A percentile compares a stretch with the other conserved stretches of the same genome.
Evolutionary conservation across 768 basidiomycete genomes (phyloP).

Genomic region (Peribolospora baueri): DNA sequence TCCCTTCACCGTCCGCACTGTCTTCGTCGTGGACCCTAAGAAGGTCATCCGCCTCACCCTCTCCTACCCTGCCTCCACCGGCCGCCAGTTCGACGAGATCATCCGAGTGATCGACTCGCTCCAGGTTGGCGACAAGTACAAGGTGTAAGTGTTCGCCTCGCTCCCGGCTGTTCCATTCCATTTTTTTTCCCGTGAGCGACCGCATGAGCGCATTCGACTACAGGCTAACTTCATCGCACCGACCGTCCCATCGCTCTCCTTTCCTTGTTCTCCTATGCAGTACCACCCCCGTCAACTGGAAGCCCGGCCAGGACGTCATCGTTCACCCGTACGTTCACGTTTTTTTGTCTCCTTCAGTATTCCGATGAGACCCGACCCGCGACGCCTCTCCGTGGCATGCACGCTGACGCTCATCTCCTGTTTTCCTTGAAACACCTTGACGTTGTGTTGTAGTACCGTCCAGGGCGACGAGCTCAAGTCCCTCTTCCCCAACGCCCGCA

Average conservation of each 20-base stretch:
- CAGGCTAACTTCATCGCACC: constrained; percentile 28
- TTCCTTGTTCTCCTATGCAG: constrained; percentile 23
- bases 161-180: neutral
- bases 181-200: constrained; percentile 1
- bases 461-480: constrained; percentile 69
- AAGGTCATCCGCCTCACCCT: constrained; percentile 75
- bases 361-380: neutral
- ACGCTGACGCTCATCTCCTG: neutral
- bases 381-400: no score
- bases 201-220: constrained; percentile 2
- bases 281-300: constrained; percentile 88
- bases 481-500: constrained; percentile 59
- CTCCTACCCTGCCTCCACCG: constrained; percentile 84
- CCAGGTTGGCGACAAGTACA: constrained; percentile 41
- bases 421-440: constrained; percentile 18
- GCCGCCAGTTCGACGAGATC: constrained; percentile 68
- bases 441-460: constrained; percentile 22
- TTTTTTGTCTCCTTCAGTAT: neutral
- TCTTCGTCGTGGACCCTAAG: constrained; percentile 92
- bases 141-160: constrained; percentile 14
- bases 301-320: constrained; percentile 77
- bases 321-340: constrained; percentile 33
- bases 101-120: constrained; percentile 67
- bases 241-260: constrained; percentile 18
- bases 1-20: constrained; percentile 92